Base-by-base conservation (phyloP, 2,329 filamentous ascomycete species). In the Aspergillus fischeri region DNA sequence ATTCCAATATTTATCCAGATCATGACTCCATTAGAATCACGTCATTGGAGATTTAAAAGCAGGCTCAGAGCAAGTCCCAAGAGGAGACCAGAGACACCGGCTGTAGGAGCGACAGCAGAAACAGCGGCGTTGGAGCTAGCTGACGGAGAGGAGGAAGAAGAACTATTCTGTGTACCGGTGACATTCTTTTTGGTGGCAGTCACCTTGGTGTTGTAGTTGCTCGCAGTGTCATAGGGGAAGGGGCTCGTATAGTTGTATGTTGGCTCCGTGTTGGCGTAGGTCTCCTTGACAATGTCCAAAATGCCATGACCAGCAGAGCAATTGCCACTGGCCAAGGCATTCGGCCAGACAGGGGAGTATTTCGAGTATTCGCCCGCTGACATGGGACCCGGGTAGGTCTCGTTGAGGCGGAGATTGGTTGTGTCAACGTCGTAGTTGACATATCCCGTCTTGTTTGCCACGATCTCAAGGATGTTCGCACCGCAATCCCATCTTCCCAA, bases 401-500 rank as follows among this genome's bases (percentile, higher is more conserved):
- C 65, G 68, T 86, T 86, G 63, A 81, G 80, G 69, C 77, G 82
- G 63, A 80, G 70, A 56, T 72, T 63, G 55, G 60, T 68, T 45
- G 72, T 69, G 24, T 76, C 66, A 5, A 83, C 71, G 2, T 74
- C 56, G 52, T 73, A 73, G 65, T 75, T 68, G n/a, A 63, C 63
- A 67, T 89, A 86, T 49, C 84, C 83, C 0, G 86, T 88, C 74
- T 81, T 77, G 17, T 81, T 73, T 21, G 84, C 86, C 2, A 90
- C 84, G 35, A 83, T 59, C 44, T 80, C 66, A 71, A 85, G 87
- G 10, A 90, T 83, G 70, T 90, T 90, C 66, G 88, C 88, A 55
- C 86, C 86, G 10, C 87, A 86, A 68, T 91, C 88, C 79, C 82
- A 90, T 59, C 88, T 85, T 14, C 88, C 88, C 3, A 91, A 83